These are phyloP conservation scores for Postia placenta DNA, from an alignment of 768 basidiomycete genomes.

Conservation along the genomic window DNA sequence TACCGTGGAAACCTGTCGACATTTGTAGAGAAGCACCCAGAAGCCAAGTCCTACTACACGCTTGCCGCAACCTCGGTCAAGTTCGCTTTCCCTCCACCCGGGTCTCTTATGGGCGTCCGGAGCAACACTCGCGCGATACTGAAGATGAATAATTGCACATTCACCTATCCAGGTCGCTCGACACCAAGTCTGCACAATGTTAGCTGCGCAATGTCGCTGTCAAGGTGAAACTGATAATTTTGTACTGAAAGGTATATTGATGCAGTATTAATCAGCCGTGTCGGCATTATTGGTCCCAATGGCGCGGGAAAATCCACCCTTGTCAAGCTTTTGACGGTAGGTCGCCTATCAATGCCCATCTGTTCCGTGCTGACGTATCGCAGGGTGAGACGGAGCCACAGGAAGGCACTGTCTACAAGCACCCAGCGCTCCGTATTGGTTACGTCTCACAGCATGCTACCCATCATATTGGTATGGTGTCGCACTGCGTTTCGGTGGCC, in stretches of 20 bases:
- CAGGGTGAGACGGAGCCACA: constrained; percentile 91
- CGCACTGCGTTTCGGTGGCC: not conserved
- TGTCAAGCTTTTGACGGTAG: constrained; percentile 86
- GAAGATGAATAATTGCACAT: constrained; percentile 87
- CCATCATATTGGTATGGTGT: constrained; percentile 75
- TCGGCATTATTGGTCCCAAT: constrained; percentile 89
- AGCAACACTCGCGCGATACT: constrained; percentile 95
- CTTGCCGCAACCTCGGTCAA: constrained; percentile 90
- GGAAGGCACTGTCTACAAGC: constrained; percentile 88
- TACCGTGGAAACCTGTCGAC: constrained; percentile 89
- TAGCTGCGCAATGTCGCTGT: constrained; percentile 89
- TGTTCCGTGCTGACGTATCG: not conserved
- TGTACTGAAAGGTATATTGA: not conserved
- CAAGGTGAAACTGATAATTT: constrained; percentile 61
- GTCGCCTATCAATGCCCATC: constrained; percentile 17
- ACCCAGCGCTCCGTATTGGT: constrained; percentile 88
- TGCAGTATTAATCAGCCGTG: constrained; percentile 49
- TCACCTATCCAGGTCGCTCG: constrained; percentile 83
- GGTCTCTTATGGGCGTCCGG: constrained; percentile 94
- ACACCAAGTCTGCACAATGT: constrained; percentile 81
- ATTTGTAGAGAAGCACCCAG: constrained; percentile 87
- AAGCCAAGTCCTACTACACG: constrained; percentile 95
- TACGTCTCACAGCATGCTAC: constrained; percentile 99
- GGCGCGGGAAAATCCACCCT: constrained; percentile 96
- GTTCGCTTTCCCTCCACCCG: constrained; percentile 93